Evolutionary conservation across 495 filamentous ascomycete genomes (phyloP).

Genomic region (Hypoxylon lienhwacheense): DNA sequence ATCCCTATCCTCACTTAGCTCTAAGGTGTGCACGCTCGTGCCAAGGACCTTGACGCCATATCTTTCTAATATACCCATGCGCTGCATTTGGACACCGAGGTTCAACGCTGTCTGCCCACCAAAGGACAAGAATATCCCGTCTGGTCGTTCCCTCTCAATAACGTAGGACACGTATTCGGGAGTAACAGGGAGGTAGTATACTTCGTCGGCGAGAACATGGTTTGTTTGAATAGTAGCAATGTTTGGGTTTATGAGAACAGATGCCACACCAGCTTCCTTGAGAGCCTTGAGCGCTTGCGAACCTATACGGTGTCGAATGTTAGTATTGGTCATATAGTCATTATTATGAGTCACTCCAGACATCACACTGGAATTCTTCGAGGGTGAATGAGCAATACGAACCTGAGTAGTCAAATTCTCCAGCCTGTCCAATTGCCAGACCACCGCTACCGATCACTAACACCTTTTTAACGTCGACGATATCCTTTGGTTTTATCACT

Average conservation of each 20-base stretch:
- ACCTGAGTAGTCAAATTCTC: slow-evolving; percentile 99
- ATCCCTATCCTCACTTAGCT: slow-evolving; percentile 94
- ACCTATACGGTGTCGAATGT: slow-evolving; percentile 53
- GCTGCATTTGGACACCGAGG: slow-evolving; percentile 94
- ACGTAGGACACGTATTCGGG: slow-evolving; percentile 96
- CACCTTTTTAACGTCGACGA: slow-evolving; percentile 97
- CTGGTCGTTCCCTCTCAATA: slow-evolving; percentile 90
- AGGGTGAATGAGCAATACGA: slow-evolving; percentile 41
- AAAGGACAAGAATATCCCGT: slow-evolving; percentile 97
- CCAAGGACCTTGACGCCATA: slow-evolving; percentile 94
- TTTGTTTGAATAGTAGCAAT: slow-evolving; percentile 99
- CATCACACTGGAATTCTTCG: slow-evolving; percentile 5
- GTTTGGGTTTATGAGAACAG: slow-evolving; percentile 96
- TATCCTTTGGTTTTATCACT: slow-evolving; percentile 69
- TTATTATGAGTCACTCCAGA: slow-evolving; percentile 40
- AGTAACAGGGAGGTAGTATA: slow-evolving; percentile 97
- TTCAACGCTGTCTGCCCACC: slow-evolving; percentile 97
- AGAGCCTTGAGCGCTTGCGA: slow-evolving; percentile 96
- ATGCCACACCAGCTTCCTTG: slow-evolving; percentile 94
- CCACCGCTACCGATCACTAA: slow-evolving; percentile 94
- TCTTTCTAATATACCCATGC: slow-evolving; percentile 91
- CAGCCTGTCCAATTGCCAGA: slow-evolving; percentile 96
- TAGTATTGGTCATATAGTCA: slow-evolving; percentile 6
- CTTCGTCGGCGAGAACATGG: slow-evolving; percentile 92
- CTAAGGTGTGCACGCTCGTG: slow-evolving; percentile 89